Base-by-base conservation (phyloP, 345 rosid genomes). In the Gossypium mustelinum region DNA sequence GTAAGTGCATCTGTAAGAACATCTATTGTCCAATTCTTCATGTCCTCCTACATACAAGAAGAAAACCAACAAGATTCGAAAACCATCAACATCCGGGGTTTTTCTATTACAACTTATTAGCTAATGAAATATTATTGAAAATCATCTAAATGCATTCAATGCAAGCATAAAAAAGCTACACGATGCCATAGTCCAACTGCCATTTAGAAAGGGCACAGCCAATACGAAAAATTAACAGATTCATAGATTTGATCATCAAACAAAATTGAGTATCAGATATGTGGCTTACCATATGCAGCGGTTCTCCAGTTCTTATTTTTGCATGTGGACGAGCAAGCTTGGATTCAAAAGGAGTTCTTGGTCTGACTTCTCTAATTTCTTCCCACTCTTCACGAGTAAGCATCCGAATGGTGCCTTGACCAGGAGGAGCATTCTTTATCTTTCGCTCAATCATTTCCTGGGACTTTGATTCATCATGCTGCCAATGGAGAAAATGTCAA, bases 291-390 rank as follows among this genome's bases (percentile, higher is more conserved):
- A 66, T 81, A 63, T 51, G 82, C 62, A 91, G 17, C 39, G 88
- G 76, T 77, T 93, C 98, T 75, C 91, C 98, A 1, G 91, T 87
- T 84, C 99, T 93, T 80, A 95, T 84, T 65, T 78, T 79, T 25
- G 98, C 97, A 80, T 88, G 89, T 65, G 96, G 92, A 62, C 97
- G 92, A 76, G 97, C 97, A 82, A 91, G 91, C 85, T 84, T 91
- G 78, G 99, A 95, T 81, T 95, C 99, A 41, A 93, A 93, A 48
- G 97, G 98, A 61, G 98, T 93, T 85, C 96, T 86, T 41, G 99
- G 96, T 82, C 99, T 91, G 79, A 89, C 90, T 81, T 93, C 97
- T 66, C 92, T 85, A 71, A 93, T 70, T 73, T 86, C 86, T 59
- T 89, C 96, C 98, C 99, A 95, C 75, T 95, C 99, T 72, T 93